These are phyloP conservation scores for Russula olivacea DNA, from an alignment of 768 basidiomycete genomes.

Conservation along the genomic window DNA sequence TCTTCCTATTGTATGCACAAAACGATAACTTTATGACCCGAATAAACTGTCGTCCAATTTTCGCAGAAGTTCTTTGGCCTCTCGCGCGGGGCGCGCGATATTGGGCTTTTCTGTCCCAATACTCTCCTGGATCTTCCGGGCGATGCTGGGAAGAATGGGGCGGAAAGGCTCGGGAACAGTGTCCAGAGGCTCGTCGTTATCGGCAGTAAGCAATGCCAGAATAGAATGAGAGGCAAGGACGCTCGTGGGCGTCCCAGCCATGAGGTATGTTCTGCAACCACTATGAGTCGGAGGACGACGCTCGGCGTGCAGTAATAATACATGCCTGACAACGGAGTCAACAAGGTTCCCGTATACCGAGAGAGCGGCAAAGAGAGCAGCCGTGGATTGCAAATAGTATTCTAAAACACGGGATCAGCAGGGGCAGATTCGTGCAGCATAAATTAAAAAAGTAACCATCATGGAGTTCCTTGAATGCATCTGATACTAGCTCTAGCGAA, in stretches of 20 bases:
- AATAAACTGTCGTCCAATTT: slow-evolving; percentile 23
- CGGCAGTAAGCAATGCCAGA: slow-evolving; percentile 48
- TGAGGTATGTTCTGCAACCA: slow-evolving; percentile 49
- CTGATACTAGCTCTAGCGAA: slow-evolving; percentile 67
- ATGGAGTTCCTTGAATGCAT: slow-evolving; percentile 70
- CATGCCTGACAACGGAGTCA: slow-evolving; percentile 62
- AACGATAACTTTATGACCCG: slow-evolving; percentile 8
- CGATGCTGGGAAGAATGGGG: slow-evolving; percentile 52
- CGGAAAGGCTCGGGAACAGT: slow-evolving; percentile 53
- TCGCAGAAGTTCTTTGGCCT: slow-evolving; percentile 65
- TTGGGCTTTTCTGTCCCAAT: slow-evolving; percentile 61
- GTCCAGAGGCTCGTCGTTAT: slow-evolving; percentile 31
- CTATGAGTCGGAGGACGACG: slow-evolving; percentile 1
- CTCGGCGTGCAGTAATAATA: slow-evolving; percentile 17
- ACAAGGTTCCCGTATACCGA: slow-evolving; percentile 58
- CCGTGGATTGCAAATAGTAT: slow-evolving; percentile 60
- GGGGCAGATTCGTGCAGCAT: background rate
- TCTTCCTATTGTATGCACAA: background rate
- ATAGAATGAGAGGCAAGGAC: slow-evolving; percentile 55
- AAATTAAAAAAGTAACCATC: slow-evolving; percentile 43
- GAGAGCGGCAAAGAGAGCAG: slow-evolving; percentile 55
- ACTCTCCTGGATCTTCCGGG: slow-evolving; percentile 68
- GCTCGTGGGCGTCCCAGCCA: slow-evolving; percentile 63
- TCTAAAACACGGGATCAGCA: slow-evolving; percentile 39
- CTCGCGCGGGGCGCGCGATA: slow-evolving; percentile 74